Evolutionary conservation across 2,329 filamentous ascomycete species (phyloP).

Genomic region (Aulographum hederae): DNA sequence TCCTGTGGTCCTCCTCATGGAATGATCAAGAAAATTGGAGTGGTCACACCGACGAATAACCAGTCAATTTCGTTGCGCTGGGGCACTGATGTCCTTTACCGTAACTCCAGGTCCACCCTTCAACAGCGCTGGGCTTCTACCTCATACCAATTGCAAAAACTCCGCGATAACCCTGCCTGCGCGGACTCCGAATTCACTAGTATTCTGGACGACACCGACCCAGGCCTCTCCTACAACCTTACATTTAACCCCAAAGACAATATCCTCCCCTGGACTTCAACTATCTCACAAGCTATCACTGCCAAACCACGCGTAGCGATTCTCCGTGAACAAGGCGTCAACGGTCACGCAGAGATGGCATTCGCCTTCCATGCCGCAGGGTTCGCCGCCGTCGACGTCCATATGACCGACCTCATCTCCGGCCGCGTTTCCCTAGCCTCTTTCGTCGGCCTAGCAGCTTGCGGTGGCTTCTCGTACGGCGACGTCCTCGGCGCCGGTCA

Average conservation of each 20-base stretch:
- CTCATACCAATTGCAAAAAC: conserved; percentile 76
- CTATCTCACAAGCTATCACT: conserved; percentile 41
- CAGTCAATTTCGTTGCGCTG: conserved; percentile 65
- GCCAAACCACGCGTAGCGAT: conserved; percentile 68
- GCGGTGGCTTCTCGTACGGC: conserved; percentile 91
- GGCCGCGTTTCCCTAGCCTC: conserved; percentile 60
- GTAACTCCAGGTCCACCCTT: conserved; percentile 50
- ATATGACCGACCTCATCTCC: conserved; percentile 85
- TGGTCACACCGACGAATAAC: conserved; percentile 43
- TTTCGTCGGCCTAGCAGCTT: conserved; percentile 82
- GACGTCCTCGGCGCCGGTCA: conserved; percentile 86
- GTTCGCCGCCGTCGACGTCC: conserved; percentile 81
- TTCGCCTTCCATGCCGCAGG: conserved; percentile 86
- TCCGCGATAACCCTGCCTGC: conserved; percentile 74
- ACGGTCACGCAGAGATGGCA: conserved; percentile 93
- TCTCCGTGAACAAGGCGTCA: conserved; percentile 86
- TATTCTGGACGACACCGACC: conserved; percentile 57
- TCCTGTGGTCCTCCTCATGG: conserved; percentile 72
- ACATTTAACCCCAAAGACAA: conserved; percentile 65
- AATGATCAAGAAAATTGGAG: conserved; percentile 69
- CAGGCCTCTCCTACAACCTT: conserved; percentile 70
- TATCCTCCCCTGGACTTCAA: conserved; percentile 49
- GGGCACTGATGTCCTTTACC: conserved; percentile 48
- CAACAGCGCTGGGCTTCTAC: conserved; percentile 82
- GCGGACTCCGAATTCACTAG: conserved; percentile 68